Base-by-base conservation (phyloP, 2,329 filamentous ascomycete species). In the Pseudopyrenochaeta lycopersici region DNA sequence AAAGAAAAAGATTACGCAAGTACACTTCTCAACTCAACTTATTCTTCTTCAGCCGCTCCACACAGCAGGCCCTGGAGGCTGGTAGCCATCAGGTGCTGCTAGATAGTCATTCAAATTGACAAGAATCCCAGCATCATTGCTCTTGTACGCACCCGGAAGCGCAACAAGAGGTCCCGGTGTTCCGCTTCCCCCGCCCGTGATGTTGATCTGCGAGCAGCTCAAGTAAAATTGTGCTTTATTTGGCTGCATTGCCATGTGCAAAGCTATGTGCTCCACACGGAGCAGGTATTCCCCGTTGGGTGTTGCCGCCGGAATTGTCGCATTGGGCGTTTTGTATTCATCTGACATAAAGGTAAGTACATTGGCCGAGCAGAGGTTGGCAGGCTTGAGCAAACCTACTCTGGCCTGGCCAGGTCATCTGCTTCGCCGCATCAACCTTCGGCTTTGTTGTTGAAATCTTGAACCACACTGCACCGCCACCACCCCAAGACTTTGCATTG, bases 161-260 rank as follows among this genome's bases (percentile, higher is more conserved):
- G 57, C 38, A 9, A 50, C 68, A 18, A 70, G 33, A 1, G 76
- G 76, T 3, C 67, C 63, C 1, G 77, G 77, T 6, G 56, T 68
- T n/a, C 75, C 70, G 49, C 49, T 73, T 5, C 77, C 78, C 10
- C 77, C 76, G 12, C 73, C 76, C 0, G 77, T 78, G 15, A 80
- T 72, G 41, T 72, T 77, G 49, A 80, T 63, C 57, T 81, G 78
- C 4, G 71, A 72, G 48, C 78, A 81, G 5, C 72, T 71, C 41
- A 79, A 57, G 49, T 77, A 78, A 54, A 75, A 74, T 52, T 76
- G 74, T 12, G 72, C 71, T 46, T 65, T 71, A 54, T 70, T 75
- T 29, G 60, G 49, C 47, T 61, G 62, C 60, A 64, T 62, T 42
- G 68, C 68, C 63, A 67, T 59, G 54, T 77, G 76, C 32, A 78